Evolutionary conservation across 1,139 yeast genomes (phyloP).

Genomic region (Suhomyces bribrorum): DNA sequence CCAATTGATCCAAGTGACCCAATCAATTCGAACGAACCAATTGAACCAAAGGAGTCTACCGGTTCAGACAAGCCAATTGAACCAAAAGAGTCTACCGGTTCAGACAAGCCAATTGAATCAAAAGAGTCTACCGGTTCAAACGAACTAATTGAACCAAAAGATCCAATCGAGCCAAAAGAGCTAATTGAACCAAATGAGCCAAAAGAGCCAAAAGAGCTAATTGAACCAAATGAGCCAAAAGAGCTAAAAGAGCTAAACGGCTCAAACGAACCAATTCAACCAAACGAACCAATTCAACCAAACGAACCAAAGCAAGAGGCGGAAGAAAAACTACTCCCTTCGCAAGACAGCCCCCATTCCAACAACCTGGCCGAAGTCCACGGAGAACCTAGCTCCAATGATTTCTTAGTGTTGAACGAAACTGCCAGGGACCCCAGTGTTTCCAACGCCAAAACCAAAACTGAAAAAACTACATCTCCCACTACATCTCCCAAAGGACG

Average conservation of each 20-base stretch:
- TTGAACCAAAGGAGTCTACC: neutral
- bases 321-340: neutral
- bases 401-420: too few relatives aligned
- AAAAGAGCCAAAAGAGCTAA: neutral
- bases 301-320: constrained; percentile 2
- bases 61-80: constrained; percentile 1
- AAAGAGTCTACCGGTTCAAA: too few relatives aligned
- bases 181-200: constrained; percentile 1
- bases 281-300: neutral
- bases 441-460: neutral
- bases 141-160: neutral
- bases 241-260: neutral
- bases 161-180: neutral
- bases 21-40: constrained; percentile 2
- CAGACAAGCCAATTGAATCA: constrained; percentile 1
- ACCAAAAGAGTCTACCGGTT: too few relatives aligned
- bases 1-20: constrained; percentile 1
- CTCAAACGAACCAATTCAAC: neutral
- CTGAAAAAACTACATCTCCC: neutral
- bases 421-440: neutral
- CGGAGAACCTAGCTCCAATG: too few relatives aligned
- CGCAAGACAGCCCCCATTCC: too few relatives aligned
- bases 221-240: neutral
- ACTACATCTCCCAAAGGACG: too few relatives aligned
- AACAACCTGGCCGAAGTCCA: too few relatives aligned